These are phyloP conservation scores for Phenoliferia sp. DNA, from an alignment of 1,284 basidiomycete genomes.

Conservation along the genomic window DNA sequence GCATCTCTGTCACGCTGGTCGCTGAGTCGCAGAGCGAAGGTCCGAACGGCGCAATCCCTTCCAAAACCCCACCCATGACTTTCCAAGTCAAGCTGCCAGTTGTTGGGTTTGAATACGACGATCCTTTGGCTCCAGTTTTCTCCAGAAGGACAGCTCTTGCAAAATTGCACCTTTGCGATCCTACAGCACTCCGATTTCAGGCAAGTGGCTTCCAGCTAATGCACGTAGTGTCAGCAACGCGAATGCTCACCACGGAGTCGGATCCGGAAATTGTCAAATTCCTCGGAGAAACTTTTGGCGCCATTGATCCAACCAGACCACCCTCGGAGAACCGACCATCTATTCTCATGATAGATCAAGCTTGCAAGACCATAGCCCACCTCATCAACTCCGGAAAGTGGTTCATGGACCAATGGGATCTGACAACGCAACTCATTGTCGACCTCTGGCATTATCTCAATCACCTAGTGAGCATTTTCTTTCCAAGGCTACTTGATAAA, in stretches of 20 bases:
- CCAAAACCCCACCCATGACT: no score
- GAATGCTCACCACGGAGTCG: not conserved
- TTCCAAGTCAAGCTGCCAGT: no score
- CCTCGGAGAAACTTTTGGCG: not conserved
- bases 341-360: not conserved
- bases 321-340: not conserved
- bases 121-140: no score
- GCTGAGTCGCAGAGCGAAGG: no score
- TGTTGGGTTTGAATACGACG: no score
- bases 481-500: no score
- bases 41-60: no score
- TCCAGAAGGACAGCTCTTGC: no score
- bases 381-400: not conserved
- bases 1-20: no score
- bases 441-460: not conserved
- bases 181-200: no score
- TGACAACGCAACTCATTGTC: not conserved
- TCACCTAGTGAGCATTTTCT: not conserved
- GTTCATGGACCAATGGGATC: not conserved
- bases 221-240: not conserved
- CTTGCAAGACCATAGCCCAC: not conserved
- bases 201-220: no score
- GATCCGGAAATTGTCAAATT: not conserved
- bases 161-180: no score
- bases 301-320: not conserved